Evolutionary conservation across 345 rosid species (phyloP).

Genomic region (Zanthoxylum bungeanum): DNA sequence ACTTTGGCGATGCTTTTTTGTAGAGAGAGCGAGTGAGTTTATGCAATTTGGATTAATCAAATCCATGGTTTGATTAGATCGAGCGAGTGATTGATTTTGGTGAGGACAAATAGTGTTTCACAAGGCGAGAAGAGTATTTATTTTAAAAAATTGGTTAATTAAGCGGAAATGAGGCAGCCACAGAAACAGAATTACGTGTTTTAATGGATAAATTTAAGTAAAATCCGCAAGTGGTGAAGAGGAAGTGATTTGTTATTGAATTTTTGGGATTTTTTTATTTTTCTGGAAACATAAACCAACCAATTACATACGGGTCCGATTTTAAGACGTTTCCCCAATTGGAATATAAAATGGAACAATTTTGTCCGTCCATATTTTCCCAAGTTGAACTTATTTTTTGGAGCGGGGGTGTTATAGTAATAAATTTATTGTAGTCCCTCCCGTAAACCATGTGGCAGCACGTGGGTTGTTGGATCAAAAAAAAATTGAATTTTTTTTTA

Average conservation of each 20-base stretch:
- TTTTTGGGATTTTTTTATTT: background rate
- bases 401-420: too few species aligned
- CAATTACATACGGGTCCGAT: too few species aligned
- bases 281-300: background rate
- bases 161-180: background rate
- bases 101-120: too few species aligned
- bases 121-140: background rate
- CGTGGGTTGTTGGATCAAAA: too few species aligned
- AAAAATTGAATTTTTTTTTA: too few species aligned
- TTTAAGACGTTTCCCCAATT: too few species aligned
- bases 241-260: too few species aligned
- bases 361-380: too few species aligned
- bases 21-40: background rate
- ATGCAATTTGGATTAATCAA: conserved; percentile 3
- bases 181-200: background rate
- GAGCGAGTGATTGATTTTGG: background rate
- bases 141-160: background rate
- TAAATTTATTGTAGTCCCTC: too few species aligned
- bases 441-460: too few species aligned
- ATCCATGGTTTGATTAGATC: background rate
- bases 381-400: too few species aligned
- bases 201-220: background rate
- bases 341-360: too few species aligned
- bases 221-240: background rate
- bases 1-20: background rate